Evolutionary conservation across 2,329 filamentous ascomycete species (phyloP), one percentile per base, ranked within the genome.

Genomic region (Hymenoscyphus scutula): DNA sequence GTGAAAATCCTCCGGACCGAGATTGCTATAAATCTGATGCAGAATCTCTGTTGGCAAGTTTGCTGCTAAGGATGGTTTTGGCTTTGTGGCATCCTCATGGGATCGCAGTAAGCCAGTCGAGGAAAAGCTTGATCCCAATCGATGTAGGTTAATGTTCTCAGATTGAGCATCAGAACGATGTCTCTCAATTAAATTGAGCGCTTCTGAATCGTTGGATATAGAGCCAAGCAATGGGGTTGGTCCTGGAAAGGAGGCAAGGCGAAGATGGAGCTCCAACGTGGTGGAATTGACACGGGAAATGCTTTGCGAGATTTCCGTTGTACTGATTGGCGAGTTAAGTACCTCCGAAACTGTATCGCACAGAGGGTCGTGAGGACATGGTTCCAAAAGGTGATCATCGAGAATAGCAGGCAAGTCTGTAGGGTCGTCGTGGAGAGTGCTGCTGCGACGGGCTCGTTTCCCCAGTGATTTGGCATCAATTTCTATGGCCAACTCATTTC

Each of bases 1-100:
- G 68, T 89, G 82, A 71, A 88, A 89, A 67, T 79, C 77, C 10
- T 61, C 54, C 0, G 77, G 77, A 3, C 64, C 54, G 5, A 80
- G 72, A 7, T 71, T 64, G 13, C 45, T 53, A 62, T 75, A 77
- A 11, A 80, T 73, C 5, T 76, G 68, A 19, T 76, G 73, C 1
- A 78, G 55, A 6, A 77, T 76, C 63, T 80, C 78, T 13, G 72
- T 76, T 19, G 66, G 71, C 27, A 74, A 55, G n/a, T 59, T 37
- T 17, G 64, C 57, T 37, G 66, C 67, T 11, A 67, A 10, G 17
- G 15, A 29, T 32, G 25, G 27, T 54, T 29, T 54, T 25, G 29
- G 17, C 53, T n/a, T 30, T 23, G 27, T 11, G 3, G 17, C 27
- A 30, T 17, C 8, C 15, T 54, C 53, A n/a, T 54, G 53, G 25